Evolutionary conservation across 371 early-diverging fungal genomes (phyloP), one percentile per base, ranked within the genome.

Genomic region (Mortierella sp.): DNA sequence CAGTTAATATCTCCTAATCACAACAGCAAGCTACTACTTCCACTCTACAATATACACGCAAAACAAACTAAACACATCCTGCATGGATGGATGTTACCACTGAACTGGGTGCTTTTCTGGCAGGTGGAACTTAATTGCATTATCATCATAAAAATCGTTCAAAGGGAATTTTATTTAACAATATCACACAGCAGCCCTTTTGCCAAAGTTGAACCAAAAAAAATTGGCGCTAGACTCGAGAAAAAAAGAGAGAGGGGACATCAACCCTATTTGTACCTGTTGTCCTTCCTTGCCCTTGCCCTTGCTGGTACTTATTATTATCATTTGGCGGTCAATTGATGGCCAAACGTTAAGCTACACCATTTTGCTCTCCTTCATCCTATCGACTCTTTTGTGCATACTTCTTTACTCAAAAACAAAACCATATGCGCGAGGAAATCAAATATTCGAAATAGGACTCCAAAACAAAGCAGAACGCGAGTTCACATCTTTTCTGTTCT

Each of bases 381-480:
- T 26, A 53, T 53, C 53, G n/a, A n/a, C n/a, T n/a, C n/a, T n/a
- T n/a, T n/a, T 17, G 6, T 47, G 22, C 6, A 13, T 47, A 22
- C 22, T n/a, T 47, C 19, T 17, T n/a, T 47, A 32, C 29, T 13
- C 7, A 55, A 8, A 32, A 9, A 13, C 64, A 62, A n/a, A 62
- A 45, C 12, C 19, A 62, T 9, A 47, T 29, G 34, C 45, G 35
- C 19, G n/a, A 47, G 6, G 19, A 63, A 35, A 32, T 9, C 19
- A 51, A 63, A 51, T 45, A 45, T 17, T 45, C 45, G 40, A 37
- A 37, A 37, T 9, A 37, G 40, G 10, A 37, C 40, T 37, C 45
- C 13, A 45, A 63, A 63, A 51, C 4, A 61, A 61, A 17, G 22
- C 7, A 7, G 37, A 56, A 64, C 55, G 40, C 55, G 64, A 55